Evolutionary conservation across 2,329 filamentous ascomycete species (phyloP), one percentile per base, ranked within the genome.

Genomic region (Neurospora sp.): DNA sequence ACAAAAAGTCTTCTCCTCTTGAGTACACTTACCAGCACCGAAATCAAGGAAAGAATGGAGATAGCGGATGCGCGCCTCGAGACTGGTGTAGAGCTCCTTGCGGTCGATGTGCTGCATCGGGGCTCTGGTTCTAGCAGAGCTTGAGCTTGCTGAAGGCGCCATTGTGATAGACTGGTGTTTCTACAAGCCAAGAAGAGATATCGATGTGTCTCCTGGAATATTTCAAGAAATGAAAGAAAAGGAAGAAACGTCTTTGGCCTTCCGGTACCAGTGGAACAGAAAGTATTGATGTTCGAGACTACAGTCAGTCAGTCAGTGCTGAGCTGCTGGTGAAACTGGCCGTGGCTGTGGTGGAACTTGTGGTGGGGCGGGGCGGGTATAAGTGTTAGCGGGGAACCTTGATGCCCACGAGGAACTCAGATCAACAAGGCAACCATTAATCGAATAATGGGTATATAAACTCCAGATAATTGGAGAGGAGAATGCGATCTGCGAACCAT

Each of bases 21-120:
- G 23, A 1, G 13, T 38, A 7, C n/a, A 79, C 88, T 68, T 82
- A 92, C 91, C 84, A 71, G 87, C 86, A 75, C 86, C 89, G 76
- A 93, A 93, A 76, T 93, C 91, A 36, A 93, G 86, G 71, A 93
- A 93, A 38, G 87, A 88, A 75, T 93, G 91, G 1, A 93, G 84
- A 73, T 93, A 93, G 68, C 87, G 86, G 71, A 93, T 87, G 68
- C 91, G 84, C 0, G 87, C 85, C 72, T 92, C 89, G 17, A 93
- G 84, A 74, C 86, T 87, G 33, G 88, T 91, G 79, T 93, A 93
- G 6, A 93, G 83, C 58, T 90, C 87, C 78, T 89, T 87, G 66
- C 91, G 87, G 78, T 90, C 87, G 74, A 93, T 84, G 76, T 92
- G 90, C 77, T 89, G 82, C 71, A 76, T 75, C 38, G 73, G 73